A percentile compares a stretch with the other conserved stretches of the same genome.
These are phyloP conservation scores for Myxozyma sirexii DNA, from an alignment of 805 yeast genomes.

Conservation along the genomic window DNA sequence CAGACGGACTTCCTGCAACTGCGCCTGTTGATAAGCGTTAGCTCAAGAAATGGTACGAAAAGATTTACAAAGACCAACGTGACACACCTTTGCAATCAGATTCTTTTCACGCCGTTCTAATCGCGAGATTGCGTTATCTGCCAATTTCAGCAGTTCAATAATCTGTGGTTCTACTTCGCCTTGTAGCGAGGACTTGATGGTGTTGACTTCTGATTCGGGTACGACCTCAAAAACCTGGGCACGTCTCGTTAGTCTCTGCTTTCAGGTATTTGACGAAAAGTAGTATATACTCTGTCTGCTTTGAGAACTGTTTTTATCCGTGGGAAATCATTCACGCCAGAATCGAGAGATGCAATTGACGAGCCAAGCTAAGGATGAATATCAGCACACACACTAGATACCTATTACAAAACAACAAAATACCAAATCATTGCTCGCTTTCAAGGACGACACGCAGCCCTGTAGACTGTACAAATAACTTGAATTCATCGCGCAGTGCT, in stretches of 20 bases:
- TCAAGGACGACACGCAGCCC: conserved; percentile 31
- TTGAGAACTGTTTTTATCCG: conserved; percentile 34
- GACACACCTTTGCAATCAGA: conserved; percentile 31
- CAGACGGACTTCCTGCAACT: conserved; percentile 39
- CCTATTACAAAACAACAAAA: background rate
- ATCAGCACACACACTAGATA: no score
- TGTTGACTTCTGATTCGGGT: conserved; percentile 37
- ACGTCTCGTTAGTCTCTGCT: background rate
- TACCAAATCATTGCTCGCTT: conserved; percentile 27
- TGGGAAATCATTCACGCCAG: conserved; percentile 33
- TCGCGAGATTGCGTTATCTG: conserved; percentile 36
- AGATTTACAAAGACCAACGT: background rate
- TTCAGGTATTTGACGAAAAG: background rate
- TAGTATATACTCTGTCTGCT: conserved; percentile 27
- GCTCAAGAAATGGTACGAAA: background rate
- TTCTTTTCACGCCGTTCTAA: conserved; percentile 38
- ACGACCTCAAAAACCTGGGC: conserved; percentile 39
- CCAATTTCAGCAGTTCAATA: conserved; percentile 32
- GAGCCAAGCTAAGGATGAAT: conserved; percentile 15
- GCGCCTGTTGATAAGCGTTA: conserved; percentile 27
- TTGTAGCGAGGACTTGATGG: conserved; percentile 35
- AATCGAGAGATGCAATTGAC: conserved; percentile 25
- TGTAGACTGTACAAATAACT: conserved; percentile 31
- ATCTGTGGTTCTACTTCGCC: conserved; percentile 40
- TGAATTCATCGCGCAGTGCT: conserved; percentile 15